Percentiles rank a stretch among this genome's conserved stretches.
phyloP scores from a whole-genome alignment of 805 yeast species.

The Spathaspora hagerdaliae region DNA sequence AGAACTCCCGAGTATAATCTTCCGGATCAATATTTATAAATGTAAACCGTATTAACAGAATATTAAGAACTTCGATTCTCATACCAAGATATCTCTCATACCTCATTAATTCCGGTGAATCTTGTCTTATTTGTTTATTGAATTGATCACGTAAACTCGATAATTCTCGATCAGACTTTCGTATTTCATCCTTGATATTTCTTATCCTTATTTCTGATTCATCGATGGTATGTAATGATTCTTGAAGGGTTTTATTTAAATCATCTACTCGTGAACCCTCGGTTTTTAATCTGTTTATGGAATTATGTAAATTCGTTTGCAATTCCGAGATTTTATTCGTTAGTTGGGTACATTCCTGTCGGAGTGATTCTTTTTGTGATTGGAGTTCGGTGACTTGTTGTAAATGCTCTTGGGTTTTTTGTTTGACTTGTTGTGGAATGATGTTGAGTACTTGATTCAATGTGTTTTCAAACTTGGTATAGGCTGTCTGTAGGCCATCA shows the following conservation, averaged over 20 bases:
- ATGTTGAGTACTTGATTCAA: background rate
- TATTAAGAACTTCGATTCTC: conserved; percentile 46
- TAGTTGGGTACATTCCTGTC: background rate
- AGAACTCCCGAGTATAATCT: conserved; percentile 37
- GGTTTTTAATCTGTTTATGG: too few relatives aligned
- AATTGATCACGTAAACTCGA: conserved; percentile 29
- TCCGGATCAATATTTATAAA: conserved; percentile 48
- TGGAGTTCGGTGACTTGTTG: background rate
- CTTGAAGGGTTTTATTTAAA: conserved; percentile 29
- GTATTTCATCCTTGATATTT: conserved; percentile 10
- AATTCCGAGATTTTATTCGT: too few relatives aligned
- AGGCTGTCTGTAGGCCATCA: background rate
- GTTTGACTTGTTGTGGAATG: background rate
- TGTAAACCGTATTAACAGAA: conserved; percentile 43
- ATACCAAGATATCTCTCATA: conserved; percentile 56
- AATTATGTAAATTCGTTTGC: too few relatives aligned
- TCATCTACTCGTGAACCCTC: conserved; percentile 13
- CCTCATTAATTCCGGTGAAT: conserved; percentile 48
- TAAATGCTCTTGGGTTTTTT: background rate
- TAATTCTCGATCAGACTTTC: conserved; percentile 14
- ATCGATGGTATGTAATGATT: conserved; percentile 23
- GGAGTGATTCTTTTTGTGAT: background rate
- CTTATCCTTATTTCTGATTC: conserved; percentile 23
- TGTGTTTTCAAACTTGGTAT: background rate
- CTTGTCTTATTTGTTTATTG: conserved; percentile 40